Evolutionary conservation across 805 yeast genomes (phyloP), one percentile per base, ranked within the genome.

Genomic region (Naumovozyma dairenensis): DNA sequence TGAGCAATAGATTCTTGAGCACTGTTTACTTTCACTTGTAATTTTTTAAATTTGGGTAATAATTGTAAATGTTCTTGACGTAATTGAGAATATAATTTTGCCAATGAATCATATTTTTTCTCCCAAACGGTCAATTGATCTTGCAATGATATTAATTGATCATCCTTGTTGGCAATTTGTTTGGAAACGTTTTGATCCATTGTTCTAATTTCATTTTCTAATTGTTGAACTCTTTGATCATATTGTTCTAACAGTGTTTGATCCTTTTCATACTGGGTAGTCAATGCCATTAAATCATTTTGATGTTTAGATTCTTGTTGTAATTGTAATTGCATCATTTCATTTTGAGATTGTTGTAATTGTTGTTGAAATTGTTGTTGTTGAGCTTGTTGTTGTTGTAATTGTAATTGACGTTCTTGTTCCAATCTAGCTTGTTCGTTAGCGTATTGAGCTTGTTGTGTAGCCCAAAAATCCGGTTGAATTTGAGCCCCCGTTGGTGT

Each of bases 1-100:
- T 77, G 80, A 42, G 80, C 80, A 42, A 86, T 72, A 0, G 94
- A 81, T 59, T 86, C 96, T 54, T 85, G 94, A 8, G 96, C 96
- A 27, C 77, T 71, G 10, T 86, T 80, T 3, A 92, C 93, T 59
- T 82, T 83, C 45, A 84, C 82, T 59, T 85, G 93, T 30, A 79
- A 68, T 46, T 80, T 77, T 54, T 87, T 86, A 53, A 79, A 79
- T 51, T 79, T 80, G 33, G 80, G 68, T 51, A 87, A 67, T 36
- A 86, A 60, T 42, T 77, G 80, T 49, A 87, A 67, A 53, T 87
- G 96, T 59, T 87, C 96, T 59, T 83, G 93, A 52, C 96, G 79
- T 46, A 87, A 66, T 59, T 86, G 95, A 2, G 94, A 78, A 57
- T 87, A 87, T 43, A 87, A 66, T 50, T 84, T 84, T 5, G 96